These are phyloP conservation scores for Stachybotrys elegans DNA, from an alignment of 2,329 filamentous ascomycete species.

Conservation along the genomic window DNA sequence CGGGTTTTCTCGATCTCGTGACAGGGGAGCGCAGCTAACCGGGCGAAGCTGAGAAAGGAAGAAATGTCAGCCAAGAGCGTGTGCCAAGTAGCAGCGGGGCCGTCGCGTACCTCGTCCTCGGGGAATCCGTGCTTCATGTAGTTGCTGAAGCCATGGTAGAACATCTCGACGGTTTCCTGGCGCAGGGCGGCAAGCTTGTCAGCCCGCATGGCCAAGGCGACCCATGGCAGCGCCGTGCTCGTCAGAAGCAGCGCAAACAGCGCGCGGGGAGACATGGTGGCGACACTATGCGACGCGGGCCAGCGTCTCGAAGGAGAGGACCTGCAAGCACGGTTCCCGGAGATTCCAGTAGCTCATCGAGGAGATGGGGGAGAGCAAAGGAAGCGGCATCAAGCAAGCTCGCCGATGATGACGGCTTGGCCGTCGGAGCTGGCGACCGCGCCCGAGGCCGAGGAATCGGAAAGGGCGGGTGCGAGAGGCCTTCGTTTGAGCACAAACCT, in stretches of 20 bases:
- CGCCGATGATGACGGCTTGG: too few species aligned
- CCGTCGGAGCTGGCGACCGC: too few species aligned
- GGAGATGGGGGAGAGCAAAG: too few species aligned
- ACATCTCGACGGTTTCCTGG: constrained; percentile 68
- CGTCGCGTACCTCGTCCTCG: constrained; percentile 68
- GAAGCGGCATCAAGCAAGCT: too few species aligned
- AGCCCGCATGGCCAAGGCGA: constrained; percentile 47
- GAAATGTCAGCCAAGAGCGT: constrained; percentile 8
- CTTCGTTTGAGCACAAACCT: too few species aligned
- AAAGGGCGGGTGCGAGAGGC: too few species aligned
- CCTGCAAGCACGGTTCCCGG: constrained; percentile 14
- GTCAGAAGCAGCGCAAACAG: constrained; percentile 16
- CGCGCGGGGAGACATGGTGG: constrained; percentile 27
- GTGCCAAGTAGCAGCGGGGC: too few species aligned
- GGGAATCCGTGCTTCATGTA: constrained; percentile 94
- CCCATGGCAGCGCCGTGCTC: constrained; percentile 35
- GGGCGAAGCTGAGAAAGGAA: constrained; percentile 62
- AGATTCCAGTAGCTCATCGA: constrained; percentile 18
- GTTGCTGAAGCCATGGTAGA: constrained; percentile 94
- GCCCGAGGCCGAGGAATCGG: too few species aligned
- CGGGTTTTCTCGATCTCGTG: constrained; percentile 75
- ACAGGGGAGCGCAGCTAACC: constrained; percentile 76
- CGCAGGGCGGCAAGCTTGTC: constrained; percentile 50
- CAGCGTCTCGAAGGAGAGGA: constrained; percentile 10
- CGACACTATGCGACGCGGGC: constrained; percentile 12